Evolutionary conservation across 192 early-diverging fungal genomes (phyloP), one percentile per base, ranked within the genome.

Genomic region (Linnemannia zychae): DNA sequence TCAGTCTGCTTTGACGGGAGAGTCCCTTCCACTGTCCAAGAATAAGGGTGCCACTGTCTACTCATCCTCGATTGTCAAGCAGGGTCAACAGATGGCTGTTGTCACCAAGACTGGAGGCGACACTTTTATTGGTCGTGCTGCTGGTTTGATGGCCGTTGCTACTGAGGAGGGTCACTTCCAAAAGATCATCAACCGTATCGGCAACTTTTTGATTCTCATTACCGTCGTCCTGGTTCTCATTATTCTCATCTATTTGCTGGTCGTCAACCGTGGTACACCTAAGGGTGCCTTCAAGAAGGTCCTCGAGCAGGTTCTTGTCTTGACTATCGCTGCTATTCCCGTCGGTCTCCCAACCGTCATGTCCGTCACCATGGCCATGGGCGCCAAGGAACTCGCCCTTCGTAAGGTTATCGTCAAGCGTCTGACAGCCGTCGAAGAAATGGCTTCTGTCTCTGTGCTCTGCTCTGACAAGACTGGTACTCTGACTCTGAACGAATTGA

Each of bases 351-450:
- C 97, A 37, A 97, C 98, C 9, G 96, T 98, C 67, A 94, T 99
- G 94, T 96, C 96, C 11, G 97, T 98, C 13, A 99, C 98, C 34
- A 98, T 99, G 97, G 98, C 98, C 15, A 94, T 99, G 74, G 98
- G 98, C 76, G 96, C 97, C 71, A 93, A 93, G 79, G 94, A 99
- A 87, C 91, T 99, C 38, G 97, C 98, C 18, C 92, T 93, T 47
- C 97, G 98, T 88, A 91, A 98, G 88, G 98, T 98, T 81, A 98
- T 98, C 89, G 96, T 97, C 71, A 98, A 98, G 91, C 96, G 97
- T 77, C 91, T 98, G 46, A 97, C 97, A 2, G 97, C 97, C 34
- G 96, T 98, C 47, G 97, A 98, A 86, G 96, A 98, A 84, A 91
- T 98, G 88, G 97, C 97, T 1, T 97, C 97, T 20, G 96, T 98